Conservation (phyloP, 2,329 filamentous ascomycete genomes). For the Aureobasidium melanogenum region DNA sequence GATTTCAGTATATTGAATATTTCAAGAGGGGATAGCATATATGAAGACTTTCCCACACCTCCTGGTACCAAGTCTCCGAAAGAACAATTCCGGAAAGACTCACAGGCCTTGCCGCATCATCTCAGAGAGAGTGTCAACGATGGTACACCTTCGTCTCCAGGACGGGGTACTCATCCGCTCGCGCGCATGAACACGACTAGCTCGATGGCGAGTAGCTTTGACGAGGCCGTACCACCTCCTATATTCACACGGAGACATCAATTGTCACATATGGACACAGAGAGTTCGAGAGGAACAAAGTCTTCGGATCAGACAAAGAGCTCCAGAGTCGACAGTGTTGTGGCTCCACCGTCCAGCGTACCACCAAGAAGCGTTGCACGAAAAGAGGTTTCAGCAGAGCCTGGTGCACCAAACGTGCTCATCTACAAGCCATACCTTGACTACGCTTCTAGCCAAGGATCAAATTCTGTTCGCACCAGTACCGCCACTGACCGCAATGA, state of each 20-base stretch:
- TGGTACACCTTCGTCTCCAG: not conserved
- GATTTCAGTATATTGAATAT: not conserved
- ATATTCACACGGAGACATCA: not conserved
- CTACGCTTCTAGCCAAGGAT: not conserved
- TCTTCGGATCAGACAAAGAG: not conserved
- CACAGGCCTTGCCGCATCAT: not conserved
- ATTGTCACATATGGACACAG: not conserved
- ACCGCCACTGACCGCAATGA: not conserved
- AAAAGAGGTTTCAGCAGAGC: not conserved
- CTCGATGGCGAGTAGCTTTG: not conserved
- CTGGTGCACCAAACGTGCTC: not conserved
- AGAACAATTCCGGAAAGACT: not conserved
- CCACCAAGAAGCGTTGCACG: not conserved
- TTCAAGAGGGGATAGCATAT: conserved; percentile 1
- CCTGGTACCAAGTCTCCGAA: not conserved
- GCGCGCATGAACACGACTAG: not conserved
- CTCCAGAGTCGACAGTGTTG: not conserved
- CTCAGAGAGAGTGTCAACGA: not conserved
- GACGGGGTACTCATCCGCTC: not conserved
- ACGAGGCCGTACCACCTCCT: not conserved
- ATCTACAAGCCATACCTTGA: conserved; percentile 7
- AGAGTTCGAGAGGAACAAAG: conserved; percentile 1
- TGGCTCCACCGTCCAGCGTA: not conserved
- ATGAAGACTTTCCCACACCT: not conserved
- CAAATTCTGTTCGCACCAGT: not conserved